Evolutionary conservation across 345 rosid species (phyloP).

Genomic region (Citrus australasica): DNA sequence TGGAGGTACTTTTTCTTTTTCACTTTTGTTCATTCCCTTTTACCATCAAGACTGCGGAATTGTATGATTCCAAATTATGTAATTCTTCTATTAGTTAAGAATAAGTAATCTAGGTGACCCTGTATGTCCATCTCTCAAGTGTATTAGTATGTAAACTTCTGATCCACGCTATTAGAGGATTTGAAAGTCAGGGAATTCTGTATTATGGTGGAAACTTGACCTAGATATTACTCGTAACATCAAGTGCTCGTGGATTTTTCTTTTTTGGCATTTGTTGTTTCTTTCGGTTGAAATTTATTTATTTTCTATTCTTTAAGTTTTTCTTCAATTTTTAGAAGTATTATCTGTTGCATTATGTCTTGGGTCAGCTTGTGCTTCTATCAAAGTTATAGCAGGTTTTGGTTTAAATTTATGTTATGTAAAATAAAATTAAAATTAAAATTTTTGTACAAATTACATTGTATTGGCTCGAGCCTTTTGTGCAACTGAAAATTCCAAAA

Average conservation of each 20-base stretch:
- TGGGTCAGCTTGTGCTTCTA: neutral
- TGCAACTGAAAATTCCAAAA: neutral
- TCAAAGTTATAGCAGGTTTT: neutral
- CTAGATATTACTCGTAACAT: neutral
- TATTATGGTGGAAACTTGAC: neutral
- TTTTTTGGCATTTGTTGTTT: neutral
- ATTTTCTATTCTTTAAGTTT: neutral
- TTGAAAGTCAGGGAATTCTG: neutral
- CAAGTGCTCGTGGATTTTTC: neutral
- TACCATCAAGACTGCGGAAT: neutral
- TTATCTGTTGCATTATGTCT: neutral
- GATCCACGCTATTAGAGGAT: neutral
- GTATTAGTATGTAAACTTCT: neutral
- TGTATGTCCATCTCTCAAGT: neutral
- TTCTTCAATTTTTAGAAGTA: neutral
- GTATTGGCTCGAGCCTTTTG: neutral
- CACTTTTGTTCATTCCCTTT: neutral
- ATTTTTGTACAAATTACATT: neutral
- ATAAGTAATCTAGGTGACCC: neutral
- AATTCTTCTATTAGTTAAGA: neutral
- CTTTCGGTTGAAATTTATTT: neutral
- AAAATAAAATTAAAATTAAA: no score
- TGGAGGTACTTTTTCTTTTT: neutral
- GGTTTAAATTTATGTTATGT: neutral
- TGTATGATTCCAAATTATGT: neutral